Percentiles rank a stretch among this genome's conserved stretches.
Conservation (phyloP, 306 rosid species). For the Herpetospermum pedunculosum region DNA sequence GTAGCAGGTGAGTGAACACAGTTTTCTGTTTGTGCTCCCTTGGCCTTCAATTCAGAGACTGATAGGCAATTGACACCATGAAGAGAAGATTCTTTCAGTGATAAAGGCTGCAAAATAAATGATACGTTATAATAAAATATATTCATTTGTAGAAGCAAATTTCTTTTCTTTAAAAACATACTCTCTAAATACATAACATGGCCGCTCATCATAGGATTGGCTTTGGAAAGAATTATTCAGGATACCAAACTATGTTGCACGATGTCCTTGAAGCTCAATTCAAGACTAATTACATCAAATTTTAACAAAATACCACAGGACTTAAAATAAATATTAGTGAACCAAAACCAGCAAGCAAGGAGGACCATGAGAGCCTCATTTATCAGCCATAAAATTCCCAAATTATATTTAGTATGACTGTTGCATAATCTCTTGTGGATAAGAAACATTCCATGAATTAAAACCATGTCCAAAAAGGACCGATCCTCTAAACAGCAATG, state of each 20-base stretch:
- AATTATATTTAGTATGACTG: neutral
- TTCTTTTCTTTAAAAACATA: neutral
- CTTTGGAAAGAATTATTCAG: neutral
- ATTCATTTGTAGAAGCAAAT: neutral
- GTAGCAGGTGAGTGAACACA: constrained; percentile 17
- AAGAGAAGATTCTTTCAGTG: constrained; percentile 19
- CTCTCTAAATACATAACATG: neutral
- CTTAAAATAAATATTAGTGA: neutral
- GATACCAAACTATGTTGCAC: neutral
- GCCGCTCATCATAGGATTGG: neutral
- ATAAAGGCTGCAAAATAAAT: constrained; percentile 41
- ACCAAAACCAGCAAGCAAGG: neutral
- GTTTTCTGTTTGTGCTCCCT: constrained; percentile 19
- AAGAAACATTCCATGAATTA: neutral
- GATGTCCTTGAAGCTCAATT: neutral
- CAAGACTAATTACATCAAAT: constrained; percentile 2
- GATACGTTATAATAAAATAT: constrained; percentile 1
- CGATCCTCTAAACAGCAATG: neutral
- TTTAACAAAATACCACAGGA: neutral
- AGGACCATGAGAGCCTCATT: neutral
- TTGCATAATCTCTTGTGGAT: neutral
- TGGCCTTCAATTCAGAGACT: constrained; percentile 30
- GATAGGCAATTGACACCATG: constrained; percentile 26
- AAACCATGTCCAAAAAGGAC: neutral
- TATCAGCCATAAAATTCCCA: neutral